Base-by-base conservation (phyloP, 1,284 basidiomycete genomes). In the Fistulina hepatica region DNA sequence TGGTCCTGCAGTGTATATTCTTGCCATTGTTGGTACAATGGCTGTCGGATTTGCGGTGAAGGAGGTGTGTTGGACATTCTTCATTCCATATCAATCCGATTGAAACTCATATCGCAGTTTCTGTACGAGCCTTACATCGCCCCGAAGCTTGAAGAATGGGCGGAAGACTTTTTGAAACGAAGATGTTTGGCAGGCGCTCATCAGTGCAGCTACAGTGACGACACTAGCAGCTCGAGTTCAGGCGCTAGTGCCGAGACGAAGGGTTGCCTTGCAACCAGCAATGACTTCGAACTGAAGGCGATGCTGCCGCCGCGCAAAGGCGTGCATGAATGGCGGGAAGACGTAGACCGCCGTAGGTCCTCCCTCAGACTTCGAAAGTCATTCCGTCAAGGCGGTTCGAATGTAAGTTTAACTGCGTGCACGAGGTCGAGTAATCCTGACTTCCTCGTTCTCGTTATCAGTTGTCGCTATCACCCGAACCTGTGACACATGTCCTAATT, bases 101-200 rank as follows among this genome's bases (percentile, higher is more conserved):
- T 31, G 17, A 11, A 20, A 25, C n/a, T 15, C 12, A 10, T 16
- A 9, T 19, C 12, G 37, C 37, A 77, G 74, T 69, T 69, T 41
- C 62, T 78, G n/a, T 77, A 73, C 37, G 74, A 77, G 42, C 75
- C 75, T 4, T 73, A 75, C 44, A 62, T 77, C 36, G 73, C 73
- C 22, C 74, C 74, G 0, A 63, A 52, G 30, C 6, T 76, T 13
- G 66, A 71, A 48, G 59, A 57, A 45, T 76, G 71, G 73, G 65
- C 61, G 2, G 66, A 70, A 44, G 55, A 60, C 3, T 68, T 64
- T 42, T 35, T 67, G 11, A 61, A 61, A 12, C 34, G 21, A 23
- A 39, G 3, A 3, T 15, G 17, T 34, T 19, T 23, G 16, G 11
- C 8, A 3, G 4, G 19, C 10, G 13, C 33, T 16, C 15, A 34